phyloP scores from a whole-genome alignment of 495 filamentous ascomycete species.

The Hyaloscypha bicolor region DNA sequence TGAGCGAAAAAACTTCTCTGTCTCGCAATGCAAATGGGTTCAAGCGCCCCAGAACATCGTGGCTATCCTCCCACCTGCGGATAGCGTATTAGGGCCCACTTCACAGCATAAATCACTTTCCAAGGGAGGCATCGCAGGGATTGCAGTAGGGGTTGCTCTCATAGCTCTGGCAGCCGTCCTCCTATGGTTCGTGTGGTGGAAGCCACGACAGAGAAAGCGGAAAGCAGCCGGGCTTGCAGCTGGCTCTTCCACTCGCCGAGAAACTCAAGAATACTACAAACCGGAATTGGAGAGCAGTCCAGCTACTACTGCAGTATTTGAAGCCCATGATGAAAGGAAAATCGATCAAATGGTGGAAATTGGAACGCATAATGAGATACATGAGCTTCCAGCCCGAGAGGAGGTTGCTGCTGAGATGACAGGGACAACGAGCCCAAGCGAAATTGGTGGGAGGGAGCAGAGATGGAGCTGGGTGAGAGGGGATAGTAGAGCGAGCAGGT shows the following conservation, averaged over 20 bases:
- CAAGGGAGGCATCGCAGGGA: slow-evolving; percentile 19
- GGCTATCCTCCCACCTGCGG: slow-evolving; percentile 18
- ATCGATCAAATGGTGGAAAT: not conserved
- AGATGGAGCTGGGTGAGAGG: not conserved
- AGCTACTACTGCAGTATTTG: too few relatives aligned
- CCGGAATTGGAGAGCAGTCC: slow-evolving; percentile 10
- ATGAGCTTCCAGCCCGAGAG: slow-evolving; percentile 9
- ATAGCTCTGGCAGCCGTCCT: not conserved
- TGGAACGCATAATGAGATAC: not conserved
- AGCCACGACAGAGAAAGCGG: too few relatives aligned
- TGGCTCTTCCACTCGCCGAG: not conserved
- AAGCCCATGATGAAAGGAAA: not conserved
- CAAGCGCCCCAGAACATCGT: slow-evolving; percentile 13
- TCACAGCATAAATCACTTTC: slow-evolving; percentile 1
- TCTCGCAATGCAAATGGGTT: slow-evolving; percentile 28
- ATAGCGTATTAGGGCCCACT: not conserved
- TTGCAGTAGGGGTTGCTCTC: slow-evolving; percentile 20
- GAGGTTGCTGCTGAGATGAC: slow-evolving; percentile 9
- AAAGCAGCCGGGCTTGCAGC: too few relatives aligned
- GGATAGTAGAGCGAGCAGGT: not conserved
- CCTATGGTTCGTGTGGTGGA: slow-evolving; percentile 7
- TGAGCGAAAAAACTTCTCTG: slow-evolving; percentile 25
- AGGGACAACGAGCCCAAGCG: not conserved
- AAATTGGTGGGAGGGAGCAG: not conserved
- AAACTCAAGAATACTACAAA: slow-evolving; percentile 13